Evolutionary conservation across 2,329 filamentous ascomycete genomes (phyloP), one percentile per base, ranked within the genome.

Genomic region (Triangularia verruculosa): DNA sequence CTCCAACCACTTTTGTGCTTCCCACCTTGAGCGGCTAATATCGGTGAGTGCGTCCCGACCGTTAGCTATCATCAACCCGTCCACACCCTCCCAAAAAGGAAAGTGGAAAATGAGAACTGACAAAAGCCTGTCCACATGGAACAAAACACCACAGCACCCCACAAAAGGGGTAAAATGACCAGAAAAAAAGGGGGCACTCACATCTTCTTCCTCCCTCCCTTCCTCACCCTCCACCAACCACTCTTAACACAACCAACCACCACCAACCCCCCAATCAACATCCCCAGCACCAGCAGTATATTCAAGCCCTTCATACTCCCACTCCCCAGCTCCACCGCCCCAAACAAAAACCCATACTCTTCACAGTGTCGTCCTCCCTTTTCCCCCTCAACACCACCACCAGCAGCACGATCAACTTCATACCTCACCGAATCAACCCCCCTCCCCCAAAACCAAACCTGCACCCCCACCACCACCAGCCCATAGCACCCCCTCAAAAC

Each of bases 371-470:
- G n/a, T 15, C 62, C 58, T 5, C 56, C 52, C 15, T 22, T 12
- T 20, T 8, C 39, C n/a, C 39, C n/a, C n/a, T 13, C 32, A 34
- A 57, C 28, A 59, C 1, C 43, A 43, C 57, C 15, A 54, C 32
- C 43, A 64, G 39, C 11, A 67, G n/a, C n/a, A n/a, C n/a, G n/a
- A n/a, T n/a, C n/a, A n/a, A n/a, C n/a, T n/a, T n/a, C n/a, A n/a
- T n/a, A 53, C 1, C 47, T 30, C 3, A 4, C 17, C 13, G 62
- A 63, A 15, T 66, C 64, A 1, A 72, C 68, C 0, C 70, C 71
- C 0, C 56, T 52, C 2, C 61, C 66, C 70, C 70, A 72, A 34
- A 70, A 69, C 68, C 68, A 70, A 2, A 69, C 11, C 39, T 70
- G 64, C 34, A 69, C 9, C 1, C 64, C 64, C 15, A 64, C 32